Conservation (phyloP, 305 asterid species). For the Fraxinus baroniana region DNA sequence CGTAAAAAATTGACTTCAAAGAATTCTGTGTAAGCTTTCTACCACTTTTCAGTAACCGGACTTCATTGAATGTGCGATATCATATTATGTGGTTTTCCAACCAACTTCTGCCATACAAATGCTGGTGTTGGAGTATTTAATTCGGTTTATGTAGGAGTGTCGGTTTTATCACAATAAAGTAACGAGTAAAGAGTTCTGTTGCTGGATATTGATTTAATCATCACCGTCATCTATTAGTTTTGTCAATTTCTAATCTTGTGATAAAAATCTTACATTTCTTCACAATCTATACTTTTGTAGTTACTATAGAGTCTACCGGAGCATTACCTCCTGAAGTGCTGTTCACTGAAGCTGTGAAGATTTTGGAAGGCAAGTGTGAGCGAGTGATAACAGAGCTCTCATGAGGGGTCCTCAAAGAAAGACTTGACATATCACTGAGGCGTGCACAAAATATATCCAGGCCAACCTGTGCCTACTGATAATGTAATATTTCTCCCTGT, state of each 20-base stretch:
- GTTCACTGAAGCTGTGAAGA: slow-evolving; percentile 85
- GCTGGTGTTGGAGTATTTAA: background rate
- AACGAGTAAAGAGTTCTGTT: background rate
- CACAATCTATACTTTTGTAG: slow-evolving; percentile 33
- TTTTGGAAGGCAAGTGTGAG: slow-evolving; percentile 84
- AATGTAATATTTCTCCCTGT: background rate
- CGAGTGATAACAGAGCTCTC: slow-evolving; percentile 71
- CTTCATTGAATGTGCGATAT: background rate
- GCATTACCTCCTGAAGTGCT: slow-evolving; percentile 78
- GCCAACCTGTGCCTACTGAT: background rate
- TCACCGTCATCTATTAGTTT: background rate
- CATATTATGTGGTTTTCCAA: background rate
- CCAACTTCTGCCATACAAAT: background rate
- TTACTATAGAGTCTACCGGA: slow-evolving; percentile 84
- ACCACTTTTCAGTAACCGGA: background rate
- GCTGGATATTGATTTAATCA: slow-evolving; percentile 3
- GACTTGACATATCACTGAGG: background rate
- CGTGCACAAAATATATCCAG: background rate
- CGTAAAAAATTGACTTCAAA: background rate
- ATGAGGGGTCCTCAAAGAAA: slow-evolving; percentile 21
- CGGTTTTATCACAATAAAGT: background rate
- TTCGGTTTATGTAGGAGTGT: background rate
- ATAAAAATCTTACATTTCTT: background rate
- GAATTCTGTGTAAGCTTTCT: background rate
- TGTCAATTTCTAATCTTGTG: background rate